Conservation (phyloP, 2,329 filamentous ascomycete species). For the Scedosporium aurantiacum region DNA sequence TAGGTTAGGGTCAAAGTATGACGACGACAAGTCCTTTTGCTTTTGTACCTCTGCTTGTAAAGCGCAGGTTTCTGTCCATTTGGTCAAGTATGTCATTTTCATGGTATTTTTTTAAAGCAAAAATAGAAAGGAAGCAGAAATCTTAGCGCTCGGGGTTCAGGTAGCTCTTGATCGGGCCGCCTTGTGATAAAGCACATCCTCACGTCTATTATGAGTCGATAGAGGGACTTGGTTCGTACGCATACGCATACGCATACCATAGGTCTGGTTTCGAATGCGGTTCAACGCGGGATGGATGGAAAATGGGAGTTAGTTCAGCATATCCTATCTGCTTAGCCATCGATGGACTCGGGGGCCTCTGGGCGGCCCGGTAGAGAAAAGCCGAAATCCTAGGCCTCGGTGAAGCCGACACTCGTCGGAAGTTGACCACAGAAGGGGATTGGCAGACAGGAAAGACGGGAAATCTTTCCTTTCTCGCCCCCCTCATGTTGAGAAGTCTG, state of each 20-base stretch:
- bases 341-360: too few species aligned
- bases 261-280: not conserved
- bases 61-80: not conserved
- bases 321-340: too few species aligned
- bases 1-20: not conserved
- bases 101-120: too few species aligned
- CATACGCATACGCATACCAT: not conserved
- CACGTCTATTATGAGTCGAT: not conserved
- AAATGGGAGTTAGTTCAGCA: not conserved
- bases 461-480: not conserved
- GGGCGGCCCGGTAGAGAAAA: too few species aligned
- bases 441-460: too few species aligned
- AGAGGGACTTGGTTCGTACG: not conserved
- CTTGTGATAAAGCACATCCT: not conserved
- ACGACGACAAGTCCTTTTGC: not conserved
- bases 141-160: not conserved
- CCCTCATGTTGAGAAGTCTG: not conserved
- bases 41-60: not conserved
- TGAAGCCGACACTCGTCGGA: too few species aligned
- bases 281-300: not conserved
- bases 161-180: not conserved
- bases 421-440: too few species aligned
- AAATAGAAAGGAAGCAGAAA: not conserved
- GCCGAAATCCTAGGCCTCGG: too few species aligned
- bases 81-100: not conserved